Conservation (phyloP, 208 protist genomes). For the Trypanosoma platydactyli region DNA sequence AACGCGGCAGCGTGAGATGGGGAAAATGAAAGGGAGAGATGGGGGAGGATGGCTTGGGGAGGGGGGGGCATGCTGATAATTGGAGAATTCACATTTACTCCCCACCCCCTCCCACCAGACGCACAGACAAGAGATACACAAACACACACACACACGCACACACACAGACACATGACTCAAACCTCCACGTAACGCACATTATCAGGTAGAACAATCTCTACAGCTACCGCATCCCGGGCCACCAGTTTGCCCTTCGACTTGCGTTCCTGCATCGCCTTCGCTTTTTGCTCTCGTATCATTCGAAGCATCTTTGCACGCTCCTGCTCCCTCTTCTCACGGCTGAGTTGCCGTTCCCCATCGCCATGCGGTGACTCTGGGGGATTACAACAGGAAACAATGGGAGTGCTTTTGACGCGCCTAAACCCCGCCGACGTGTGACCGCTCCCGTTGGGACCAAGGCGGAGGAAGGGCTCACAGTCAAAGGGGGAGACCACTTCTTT, state of each 20-base stretch:
- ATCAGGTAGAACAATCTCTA: conserved; percentile 67
- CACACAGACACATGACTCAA: too few species aligned
- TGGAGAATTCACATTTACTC: too few species aligned
- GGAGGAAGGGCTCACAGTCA: conserved; percentile 3
- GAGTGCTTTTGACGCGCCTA: conserved; percentile 17
- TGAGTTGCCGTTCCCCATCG: conserved; percentile 44
- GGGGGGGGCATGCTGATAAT: too few species aligned
- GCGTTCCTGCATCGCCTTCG: conserved; percentile 39
- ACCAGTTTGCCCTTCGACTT: conserved; percentile 41
- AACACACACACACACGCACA: too few species aligned
- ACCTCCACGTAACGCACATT: conserved; percentile 30
- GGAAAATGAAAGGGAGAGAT: too few species aligned
- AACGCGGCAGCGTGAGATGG: too few species aligned
- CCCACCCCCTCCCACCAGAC: too few species aligned
- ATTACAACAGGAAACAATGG: conserved; percentile 10
- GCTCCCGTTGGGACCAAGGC: not conserved
- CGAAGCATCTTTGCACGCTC: conserved; percentile 74
- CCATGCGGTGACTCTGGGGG: conserved; percentile 6
- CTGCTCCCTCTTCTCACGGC: conserved; percentile 60
- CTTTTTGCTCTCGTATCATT: conserved; percentile 66
- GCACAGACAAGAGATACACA: too few species aligned
- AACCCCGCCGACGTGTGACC: not conserved
- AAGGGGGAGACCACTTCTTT: conserved; percentile 12
- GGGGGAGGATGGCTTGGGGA: too few species aligned
- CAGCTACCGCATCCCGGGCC: conserved; percentile 31